Conservation (phyloP, 2,329 filamentous ascomycete species). For the Thermomyces lanuginosus region DNA sequence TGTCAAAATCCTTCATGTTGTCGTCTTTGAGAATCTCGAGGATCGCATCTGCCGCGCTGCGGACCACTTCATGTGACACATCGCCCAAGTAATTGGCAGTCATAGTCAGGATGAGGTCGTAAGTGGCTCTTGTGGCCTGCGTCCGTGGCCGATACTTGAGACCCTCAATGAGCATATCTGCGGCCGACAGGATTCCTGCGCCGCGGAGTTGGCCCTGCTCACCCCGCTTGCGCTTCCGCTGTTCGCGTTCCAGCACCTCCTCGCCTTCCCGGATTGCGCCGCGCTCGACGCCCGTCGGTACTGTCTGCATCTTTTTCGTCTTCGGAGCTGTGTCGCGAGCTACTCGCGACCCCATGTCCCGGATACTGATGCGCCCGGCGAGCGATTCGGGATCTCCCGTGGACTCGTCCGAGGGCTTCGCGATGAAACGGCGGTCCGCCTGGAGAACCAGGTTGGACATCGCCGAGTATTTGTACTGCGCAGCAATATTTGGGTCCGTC, state of each 20-base stretch:
- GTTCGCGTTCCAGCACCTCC: constrained; percentile 67
- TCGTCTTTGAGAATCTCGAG: constrained; percentile 90
- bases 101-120: constrained; percentile 83
- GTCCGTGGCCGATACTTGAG: constrained; percentile 85
- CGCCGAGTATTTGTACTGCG: constrained; percentile 97
- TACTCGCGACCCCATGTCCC: constrained; percentile 82
- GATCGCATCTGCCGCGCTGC: constrained; percentile 83
- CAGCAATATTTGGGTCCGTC: constrained; percentile 59
- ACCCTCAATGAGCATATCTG: constrained; percentile 77
- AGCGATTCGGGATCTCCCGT: constrained; percentile 96
- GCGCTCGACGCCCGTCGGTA: constrained; percentile 54
- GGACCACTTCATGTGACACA: constrained; percentile 76
- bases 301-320: constrained; percentile 54
- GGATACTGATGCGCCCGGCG: constrained; percentile 80
- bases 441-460: constrained; percentile 99
- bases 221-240: constrained; percentile 66
- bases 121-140: constrained; percentile 77
- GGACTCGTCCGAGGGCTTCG: constrained; percentile 79
- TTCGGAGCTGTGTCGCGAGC: constrained; percentile 65
- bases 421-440: constrained; percentile 92
- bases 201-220: constrained; percentile 55
- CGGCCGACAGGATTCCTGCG: constrained; percentile 64
- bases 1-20: constrained; percentile 89
- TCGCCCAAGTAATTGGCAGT: constrained; percentile 81
- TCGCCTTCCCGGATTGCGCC: constrained; percentile 64